These are phyloP conservation scores for Panicum virgatum DNA, from an alignment of 202 grass and related monocot species.

Conservation along the genomic window DNA sequence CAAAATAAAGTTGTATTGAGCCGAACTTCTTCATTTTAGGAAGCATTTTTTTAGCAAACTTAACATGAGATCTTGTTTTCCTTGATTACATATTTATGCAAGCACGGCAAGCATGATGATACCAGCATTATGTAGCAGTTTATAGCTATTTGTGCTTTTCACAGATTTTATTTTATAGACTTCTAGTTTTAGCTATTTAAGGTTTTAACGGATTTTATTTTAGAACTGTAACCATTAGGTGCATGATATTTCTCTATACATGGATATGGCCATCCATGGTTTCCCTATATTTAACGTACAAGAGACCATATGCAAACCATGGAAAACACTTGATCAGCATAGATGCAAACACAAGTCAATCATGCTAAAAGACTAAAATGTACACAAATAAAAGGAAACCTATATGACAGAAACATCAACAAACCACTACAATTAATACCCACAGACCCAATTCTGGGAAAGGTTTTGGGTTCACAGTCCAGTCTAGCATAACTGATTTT, in stretches of 20 bases:
- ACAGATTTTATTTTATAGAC: neutral
- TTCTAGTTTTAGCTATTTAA: slow-evolving; percentile 5
- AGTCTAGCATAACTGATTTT: neutral
- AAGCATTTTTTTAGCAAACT: neutral
- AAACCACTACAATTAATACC: neutral
- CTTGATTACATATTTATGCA: neutral
- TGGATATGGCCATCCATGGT: neutral
- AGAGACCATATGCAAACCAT: neutral
- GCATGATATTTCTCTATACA: neutral
- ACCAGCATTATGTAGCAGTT: slow-evolving; percentile 8
- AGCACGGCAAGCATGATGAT: neutral
- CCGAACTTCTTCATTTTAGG: slow-evolving; percentile 2
- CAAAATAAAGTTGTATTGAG: neutral
- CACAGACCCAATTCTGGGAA: neutral
- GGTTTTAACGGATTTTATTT: neutral
- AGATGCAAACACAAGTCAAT: neutral
- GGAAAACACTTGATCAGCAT: neutral
- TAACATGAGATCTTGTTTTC: neutral
- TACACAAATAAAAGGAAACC: neutral
- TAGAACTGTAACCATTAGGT: neutral
- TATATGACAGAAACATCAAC: neutral
- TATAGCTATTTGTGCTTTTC: neutral
- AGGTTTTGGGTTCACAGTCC: neutral
- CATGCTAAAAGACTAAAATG: neutral
- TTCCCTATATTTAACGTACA: neutral